Evolutionary conservation across 2,329 filamentous ascomycete species (phyloP).

Genomic region (Chaetomium strumarium): DNA sequence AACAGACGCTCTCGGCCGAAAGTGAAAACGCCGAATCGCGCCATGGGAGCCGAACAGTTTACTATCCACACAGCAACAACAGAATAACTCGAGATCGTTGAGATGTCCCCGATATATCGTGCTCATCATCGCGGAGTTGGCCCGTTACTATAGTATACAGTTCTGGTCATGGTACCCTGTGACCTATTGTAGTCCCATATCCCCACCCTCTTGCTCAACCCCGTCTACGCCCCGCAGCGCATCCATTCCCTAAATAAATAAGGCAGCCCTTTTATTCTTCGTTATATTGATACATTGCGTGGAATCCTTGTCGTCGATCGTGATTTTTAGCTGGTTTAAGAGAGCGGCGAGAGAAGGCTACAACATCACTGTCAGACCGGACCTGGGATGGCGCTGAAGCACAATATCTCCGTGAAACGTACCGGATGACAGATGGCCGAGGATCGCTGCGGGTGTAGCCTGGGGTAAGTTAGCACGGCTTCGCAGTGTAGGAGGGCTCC

Average conservation of each 20-base stretch:
- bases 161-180: slow-evolving; percentile 14
- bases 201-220: background rate
- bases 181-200: background rate
- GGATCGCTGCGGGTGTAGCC: slow-evolving; percentile 94
- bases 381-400: background rate
- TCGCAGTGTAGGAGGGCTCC: slow-evolving; percentile 11
- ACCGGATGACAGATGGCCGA: slow-evolving; percentile 65
- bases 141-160: slow-evolving; percentile 24
- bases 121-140: slow-evolving; percentile 7
- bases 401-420: slow-evolving; percentile 26
- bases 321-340: slow-evolving; percentile 38
- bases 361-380: background rate
- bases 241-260: too few species aligned
- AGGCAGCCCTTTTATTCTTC: background rate
- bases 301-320: slow-evolving; percentile 4
- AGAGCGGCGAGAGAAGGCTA: slow-evolving; percentile 60
- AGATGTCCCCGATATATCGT: background rate
- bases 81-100: background rate
- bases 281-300: slow-evolving; percentile 16
- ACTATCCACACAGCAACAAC: background rate
- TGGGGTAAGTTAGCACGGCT: slow-evolving; percentile 32
- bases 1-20: slow-evolving; percentile 13
- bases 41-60: background rate
- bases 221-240: background rate
- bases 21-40: slow-evolving; percentile 1